Evolutionary conservation across 768 basidiomycete species (phyloP).

Genomic region (Daedaleopsis sinensis): DNA sequence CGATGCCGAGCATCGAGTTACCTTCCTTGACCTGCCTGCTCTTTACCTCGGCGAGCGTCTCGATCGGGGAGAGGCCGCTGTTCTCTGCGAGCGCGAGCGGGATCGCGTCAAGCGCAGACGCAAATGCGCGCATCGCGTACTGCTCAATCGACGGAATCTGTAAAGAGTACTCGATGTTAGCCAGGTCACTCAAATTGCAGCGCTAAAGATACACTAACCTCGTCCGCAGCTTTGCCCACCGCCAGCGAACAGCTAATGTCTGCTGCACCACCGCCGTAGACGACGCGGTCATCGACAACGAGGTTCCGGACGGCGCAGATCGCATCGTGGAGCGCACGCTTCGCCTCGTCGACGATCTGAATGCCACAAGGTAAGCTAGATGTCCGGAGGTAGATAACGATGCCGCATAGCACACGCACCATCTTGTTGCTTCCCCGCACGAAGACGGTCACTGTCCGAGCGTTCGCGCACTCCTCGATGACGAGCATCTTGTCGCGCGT

Average conservation of each 20-base stretch:
- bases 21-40: constrained; percentile 88
- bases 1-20: constrained; percentile 88
- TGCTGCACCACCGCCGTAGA: constrained; percentile 97
- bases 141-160: constrained; percentile 97
- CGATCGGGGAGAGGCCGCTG: constrained; percentile 94
- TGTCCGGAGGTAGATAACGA: not conserved
- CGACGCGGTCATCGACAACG: constrained; percentile 93
- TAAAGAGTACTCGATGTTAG: not conserved
- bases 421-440: constrained; percentile 99
- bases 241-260: constrained; percentile 96
- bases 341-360: constrained; percentile 98
- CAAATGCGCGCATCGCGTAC: constrained; percentile 99
- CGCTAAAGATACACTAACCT: constrained; percentile 48
- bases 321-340: constrained; percentile 96
- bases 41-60: constrained; percentile 95
- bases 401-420: constrained; percentile 50
- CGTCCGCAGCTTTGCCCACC: constrained; percentile 92
- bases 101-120: constrained; percentile 92
- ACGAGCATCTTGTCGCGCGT: constrained; percentile 99
- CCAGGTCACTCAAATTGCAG: not conserved
- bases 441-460: constrained; percentile 94
- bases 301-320: constrained; percentile 97
- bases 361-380: not conserved
- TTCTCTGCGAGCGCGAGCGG: constrained; percentile 98
- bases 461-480: constrained; percentile 98